Evolutionary conservation across 177 flowering plant species (phyloP).

Genomic region (Vitis hybrid): DNA sequence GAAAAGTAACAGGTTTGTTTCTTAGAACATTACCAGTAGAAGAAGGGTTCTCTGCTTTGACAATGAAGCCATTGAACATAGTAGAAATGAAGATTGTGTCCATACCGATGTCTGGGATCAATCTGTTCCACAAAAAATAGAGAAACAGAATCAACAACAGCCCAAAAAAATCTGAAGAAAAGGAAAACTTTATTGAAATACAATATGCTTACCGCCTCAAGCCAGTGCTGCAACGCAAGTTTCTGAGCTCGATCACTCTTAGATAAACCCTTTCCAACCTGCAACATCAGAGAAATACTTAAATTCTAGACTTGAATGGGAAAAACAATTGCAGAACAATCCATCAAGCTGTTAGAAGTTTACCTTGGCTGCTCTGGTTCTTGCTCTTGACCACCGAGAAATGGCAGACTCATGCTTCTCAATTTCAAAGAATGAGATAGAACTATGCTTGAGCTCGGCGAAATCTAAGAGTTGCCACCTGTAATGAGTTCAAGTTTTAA

Average conservation of each 20-base stretch:
- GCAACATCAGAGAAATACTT: slow-evolving; percentile 11
- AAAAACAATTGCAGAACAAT: not conserved
- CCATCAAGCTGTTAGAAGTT: not conserved
- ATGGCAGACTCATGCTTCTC: slow-evolving; percentile 70
- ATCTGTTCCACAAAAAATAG: slow-evolving; percentile 39
- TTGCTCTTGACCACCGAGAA: slow-evolving; percentile 78
- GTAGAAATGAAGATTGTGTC: slow-evolving; percentile 75
- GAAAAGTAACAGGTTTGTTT: not conserved
- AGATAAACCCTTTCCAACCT: slow-evolving; percentile 79
- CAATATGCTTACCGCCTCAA: slow-evolving; percentile 63
- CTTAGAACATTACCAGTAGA: slow-evolving; percentile 56
- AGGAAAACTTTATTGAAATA: not conserved
- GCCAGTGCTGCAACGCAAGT: slow-evolving; percentile 82
- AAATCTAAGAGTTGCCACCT: slow-evolving; percentile 82
- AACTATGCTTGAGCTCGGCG: slow-evolving; percentile 71
- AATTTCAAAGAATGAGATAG: slow-evolving; percentile 67
- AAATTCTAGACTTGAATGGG: not conserved
- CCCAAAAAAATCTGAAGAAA: not conserved
- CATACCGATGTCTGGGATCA: slow-evolving; percentile 81
- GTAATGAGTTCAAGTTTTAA: slow-evolving; percentile 9
- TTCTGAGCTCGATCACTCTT: slow-evolving; percentile 68
- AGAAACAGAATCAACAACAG: slow-evolving; percentile 7
- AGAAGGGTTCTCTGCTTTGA: slow-evolving; percentile 75
- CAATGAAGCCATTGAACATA: slow-evolving; percentile 59
- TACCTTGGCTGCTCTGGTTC: slow-evolving; percentile 80